These are phyloP conservation scores for Penicillium sp. DNA, from an alignment of 2,329 filamentous ascomycete genomes.

Conservation along the genomic window DNA sequence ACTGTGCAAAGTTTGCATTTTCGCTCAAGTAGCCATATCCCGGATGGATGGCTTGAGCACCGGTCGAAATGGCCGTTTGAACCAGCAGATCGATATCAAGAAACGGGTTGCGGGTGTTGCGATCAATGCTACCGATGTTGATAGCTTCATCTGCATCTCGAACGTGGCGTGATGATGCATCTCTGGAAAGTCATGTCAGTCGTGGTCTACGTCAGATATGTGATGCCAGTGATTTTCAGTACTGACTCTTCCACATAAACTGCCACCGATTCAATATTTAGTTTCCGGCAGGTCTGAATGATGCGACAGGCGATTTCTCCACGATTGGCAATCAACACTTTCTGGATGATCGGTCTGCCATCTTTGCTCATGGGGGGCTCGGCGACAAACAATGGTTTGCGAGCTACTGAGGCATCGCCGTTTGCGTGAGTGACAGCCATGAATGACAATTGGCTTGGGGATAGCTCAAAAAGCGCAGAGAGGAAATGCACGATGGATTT, in stretches of 20 bases:
- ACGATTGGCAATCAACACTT: conserved; percentile 29
- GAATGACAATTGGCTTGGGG: background rate
- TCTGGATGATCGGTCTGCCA: conserved; percentile 22
- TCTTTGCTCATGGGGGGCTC: conserved; percentile 13
- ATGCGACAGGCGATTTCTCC: conserved; percentile 35
- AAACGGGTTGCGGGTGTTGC: conserved; percentile 16
- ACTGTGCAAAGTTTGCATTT: conserved; percentile 34
- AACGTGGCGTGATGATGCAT: conserved; percentile 32
- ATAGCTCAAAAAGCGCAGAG: background rate
- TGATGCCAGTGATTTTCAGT: background rate
- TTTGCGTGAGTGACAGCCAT: background rate
- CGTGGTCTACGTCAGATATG: background rate
- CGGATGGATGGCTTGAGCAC: conserved; percentile 34
- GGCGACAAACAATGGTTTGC: conserved; percentile 20
- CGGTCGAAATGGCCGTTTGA: conserved; percentile 15
- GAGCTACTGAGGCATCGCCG: conserved; percentile 9
- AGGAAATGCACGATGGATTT: background rate
- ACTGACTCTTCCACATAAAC: conserved; percentile 25
- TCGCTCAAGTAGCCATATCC: conserved; percentile 42
- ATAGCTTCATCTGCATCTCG: conserved; percentile 36
- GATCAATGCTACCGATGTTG: conserved; percentile 25
- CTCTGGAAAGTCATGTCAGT: conserved; percentile 16
- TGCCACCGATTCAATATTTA: conserved; percentile 23
- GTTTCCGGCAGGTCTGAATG: conserved; percentile 25
- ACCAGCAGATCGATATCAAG: conserved; percentile 11